These are phyloP conservation scores for Stachybotrys chlorohalonatus DNA, from an alignment of 2,329 filamentous ascomycete genomes.

Conservation along the genomic window DNA sequence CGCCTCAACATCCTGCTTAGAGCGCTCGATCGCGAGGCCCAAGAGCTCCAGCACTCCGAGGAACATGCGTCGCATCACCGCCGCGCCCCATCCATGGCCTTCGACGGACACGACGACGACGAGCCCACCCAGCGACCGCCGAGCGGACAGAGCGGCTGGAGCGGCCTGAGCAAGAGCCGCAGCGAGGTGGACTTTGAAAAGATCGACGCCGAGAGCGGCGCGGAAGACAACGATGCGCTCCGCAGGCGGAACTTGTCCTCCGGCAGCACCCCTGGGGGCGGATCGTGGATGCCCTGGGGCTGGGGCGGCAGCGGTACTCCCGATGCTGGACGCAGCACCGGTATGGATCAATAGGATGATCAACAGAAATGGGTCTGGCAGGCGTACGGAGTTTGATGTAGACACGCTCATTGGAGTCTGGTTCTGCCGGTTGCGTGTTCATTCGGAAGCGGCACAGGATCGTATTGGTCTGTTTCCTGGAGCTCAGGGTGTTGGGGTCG, in stretches of 20 bases:
- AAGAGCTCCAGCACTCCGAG: constrained; percentile 40
- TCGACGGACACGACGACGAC: constrained; percentile 20
- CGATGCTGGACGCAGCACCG: constrained; percentile 24
- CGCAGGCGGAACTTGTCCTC: constrained; percentile 19
- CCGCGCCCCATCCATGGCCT: constrained; percentile 11
- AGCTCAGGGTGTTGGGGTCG: too few species aligned
- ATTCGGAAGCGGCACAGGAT: too few species aligned
- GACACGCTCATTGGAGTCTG: constrained; percentile 1
- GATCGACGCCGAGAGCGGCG: constrained; percentile 65
- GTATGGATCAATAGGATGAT: constrained; percentile 19
- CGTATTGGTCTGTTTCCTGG: too few species aligned
- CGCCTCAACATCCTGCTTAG: constrained; percentile 64
- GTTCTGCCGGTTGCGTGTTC: too few species aligned
- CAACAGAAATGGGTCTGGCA: constrained; percentile 9
- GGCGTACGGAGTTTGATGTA: constrained; percentile 19
- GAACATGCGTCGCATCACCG: constrained; percentile 12
- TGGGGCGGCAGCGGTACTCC: constrained; percentile 22
- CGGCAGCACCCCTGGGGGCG: constrained; percentile 14
- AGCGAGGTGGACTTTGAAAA: constrained; percentile 88
- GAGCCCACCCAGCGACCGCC: constrained; percentile 30
- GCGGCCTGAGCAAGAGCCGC: constrained; percentile 65
- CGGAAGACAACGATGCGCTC: constrained; percentile 38
- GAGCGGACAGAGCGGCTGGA: constrained; percentile 38
- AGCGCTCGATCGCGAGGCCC: constrained; percentile 72
- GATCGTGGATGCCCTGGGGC: constrained; percentile 41